Evolutionary conservation across 495 filamentous ascomycete species (phyloP), one percentile per base, ranked within the genome.

Genomic region (Thozetella sp.): DNA sequence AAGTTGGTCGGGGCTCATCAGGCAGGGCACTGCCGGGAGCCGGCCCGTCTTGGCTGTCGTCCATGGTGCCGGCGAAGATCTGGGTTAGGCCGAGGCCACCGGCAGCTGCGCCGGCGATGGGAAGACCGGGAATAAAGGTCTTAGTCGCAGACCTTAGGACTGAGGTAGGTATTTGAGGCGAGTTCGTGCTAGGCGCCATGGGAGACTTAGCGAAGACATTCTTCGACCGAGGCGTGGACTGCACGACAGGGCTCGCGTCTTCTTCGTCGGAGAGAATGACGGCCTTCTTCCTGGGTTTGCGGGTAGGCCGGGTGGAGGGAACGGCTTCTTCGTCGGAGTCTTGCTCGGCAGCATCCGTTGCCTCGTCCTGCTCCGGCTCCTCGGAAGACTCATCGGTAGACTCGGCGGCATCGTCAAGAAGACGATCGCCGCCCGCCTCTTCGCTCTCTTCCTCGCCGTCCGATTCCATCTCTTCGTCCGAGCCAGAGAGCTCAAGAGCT

Each of bases 51-150:
- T 80, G 75, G 58, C 83, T 86, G 27, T 90, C 85, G 52, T 88
- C 90, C 83, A 97, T 88, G 1, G 93, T 97, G 24, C 91, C 92
- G n/a, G 90, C 89, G 70, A 97, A 97, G 54, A 92, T 91, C 69
- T 97, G 93, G 3, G 93, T 97, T 53, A 97, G 80, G 45, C 93
- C 91, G 57, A 96, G 71, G 1, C 83, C 83, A 25, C 79, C 84
- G 37, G 87, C 83, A 24, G 79, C 79, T 59, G 77, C 77, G 19
- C 76, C 74, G 3, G 77, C 74, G 24, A 79, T 71, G 17, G 80
- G 79, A 27, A 88, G 73, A 1, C 83, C 84, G 22, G 83, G 87
- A 60, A 90, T 86, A 66, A 82, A 86, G 15, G 73, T 78, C 66
- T 86, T 84, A 12, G 73, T 83, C 1, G 83, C 83, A 2, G 83